phyloP scores from a whole-genome alignment of 2,329 filamentous ascomycete genomes.

The Claviceps capensis region DNA sequence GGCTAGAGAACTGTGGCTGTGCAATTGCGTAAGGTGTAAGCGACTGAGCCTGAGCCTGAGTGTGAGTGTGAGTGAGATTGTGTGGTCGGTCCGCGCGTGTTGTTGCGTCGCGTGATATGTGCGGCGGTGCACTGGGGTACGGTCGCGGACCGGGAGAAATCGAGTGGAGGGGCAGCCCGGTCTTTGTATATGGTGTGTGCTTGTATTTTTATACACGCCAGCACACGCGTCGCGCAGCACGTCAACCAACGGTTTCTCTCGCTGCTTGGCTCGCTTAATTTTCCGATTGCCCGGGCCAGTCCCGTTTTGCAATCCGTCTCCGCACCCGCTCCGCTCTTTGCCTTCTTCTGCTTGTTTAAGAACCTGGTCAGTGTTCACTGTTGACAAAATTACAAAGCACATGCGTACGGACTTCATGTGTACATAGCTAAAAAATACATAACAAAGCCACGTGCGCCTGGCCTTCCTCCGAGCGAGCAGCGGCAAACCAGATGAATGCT shows the following conservation, averaged over 20 bases:
- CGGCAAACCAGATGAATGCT: no score
- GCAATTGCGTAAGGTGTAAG: not conserved
- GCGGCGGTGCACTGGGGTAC: slow-evolving; percentile 5
- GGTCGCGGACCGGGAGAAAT: slow-evolving; percentile 19
- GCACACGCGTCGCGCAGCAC: slow-evolving; percentile 9
- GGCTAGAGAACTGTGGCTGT: slow-evolving; percentile 3
- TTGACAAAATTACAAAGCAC: no score
- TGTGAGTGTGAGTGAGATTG: not conserved
- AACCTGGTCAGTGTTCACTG: not conserved
- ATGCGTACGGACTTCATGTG: no score
- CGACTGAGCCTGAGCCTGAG: not conserved
- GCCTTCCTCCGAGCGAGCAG: no score
- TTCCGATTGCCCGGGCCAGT: slow-evolving; percentile 21
- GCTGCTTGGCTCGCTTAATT: slow-evolving; percentile 22
- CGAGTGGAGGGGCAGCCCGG: slow-evolving; percentile 29
- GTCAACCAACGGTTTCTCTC: slow-evolving; percentile 21
- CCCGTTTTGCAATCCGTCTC: slow-evolving; percentile 10
- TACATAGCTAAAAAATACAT: no score
- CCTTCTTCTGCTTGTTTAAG: not conserved
- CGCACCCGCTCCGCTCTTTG: not conserved
- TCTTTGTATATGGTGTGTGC: slow-evolving; percentile 29
- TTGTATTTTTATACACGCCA: slow-evolving; percentile 32
- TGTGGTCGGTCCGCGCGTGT: not conserved
- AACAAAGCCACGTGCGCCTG: no score
- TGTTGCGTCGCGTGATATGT: not conserved